Conservation (phyloP, 2,329 filamentous ascomycete species). For the Ophiostoma novo-ulmi region DNA sequence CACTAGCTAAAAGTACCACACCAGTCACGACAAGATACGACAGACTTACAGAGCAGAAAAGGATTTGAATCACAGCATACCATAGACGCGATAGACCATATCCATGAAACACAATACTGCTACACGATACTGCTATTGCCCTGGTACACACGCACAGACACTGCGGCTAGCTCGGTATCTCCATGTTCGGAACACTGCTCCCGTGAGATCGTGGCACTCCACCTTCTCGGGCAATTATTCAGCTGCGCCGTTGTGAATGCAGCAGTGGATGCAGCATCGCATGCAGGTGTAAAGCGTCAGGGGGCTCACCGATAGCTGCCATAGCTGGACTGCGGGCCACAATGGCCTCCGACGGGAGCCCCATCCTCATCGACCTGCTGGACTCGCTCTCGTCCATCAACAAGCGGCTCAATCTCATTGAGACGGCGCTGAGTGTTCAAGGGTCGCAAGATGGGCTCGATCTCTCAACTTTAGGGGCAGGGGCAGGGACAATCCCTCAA, state of each 20-base stretch:
- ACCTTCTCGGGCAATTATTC: background rate
- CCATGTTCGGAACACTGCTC: background rate
- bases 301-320: background rate
- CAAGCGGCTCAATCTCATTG: constrained; percentile 12
- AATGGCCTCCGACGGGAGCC: constrained; percentile 13
- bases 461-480: background rate
- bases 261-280: background rate
- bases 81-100: background rate
- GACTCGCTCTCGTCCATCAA: constrained; percentile 16
- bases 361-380: constrained; percentile 10
- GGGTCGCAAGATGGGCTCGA: too few relatives aligned
- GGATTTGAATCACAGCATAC: background rate
- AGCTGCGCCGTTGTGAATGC: background rate
- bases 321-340: background rate
- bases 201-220: constrained; percentile 10
- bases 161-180: background rate
- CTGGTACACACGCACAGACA: background rate
- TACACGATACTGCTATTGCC: background rate
- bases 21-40: background rate
- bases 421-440: constrained; percentile 2
- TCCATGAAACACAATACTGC: background rate
- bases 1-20: background rate
- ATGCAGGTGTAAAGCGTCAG: background rate
- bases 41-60: background rate
- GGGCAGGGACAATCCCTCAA: background rate